Evolutionary conservation across 495 filamentous ascomycete genomes (phyloP).

Genomic region (Apiosordaria backusii): DNA sequence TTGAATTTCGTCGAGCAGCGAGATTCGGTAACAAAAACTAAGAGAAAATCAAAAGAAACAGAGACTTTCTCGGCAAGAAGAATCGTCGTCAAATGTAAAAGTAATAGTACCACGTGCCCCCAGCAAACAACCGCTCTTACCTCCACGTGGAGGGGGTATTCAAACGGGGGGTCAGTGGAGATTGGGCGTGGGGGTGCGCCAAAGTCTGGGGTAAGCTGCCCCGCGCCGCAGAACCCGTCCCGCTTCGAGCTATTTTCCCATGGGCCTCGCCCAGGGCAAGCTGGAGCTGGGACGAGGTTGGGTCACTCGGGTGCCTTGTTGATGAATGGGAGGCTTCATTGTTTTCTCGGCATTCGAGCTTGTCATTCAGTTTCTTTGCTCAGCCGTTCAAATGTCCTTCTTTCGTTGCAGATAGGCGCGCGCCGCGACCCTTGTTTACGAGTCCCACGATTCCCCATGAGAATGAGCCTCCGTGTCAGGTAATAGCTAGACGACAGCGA

Average conservation of each 20-base stretch:
- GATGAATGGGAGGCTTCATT: neutral
- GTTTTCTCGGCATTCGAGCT: neutral
- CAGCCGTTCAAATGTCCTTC: neutral
- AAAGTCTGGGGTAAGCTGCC: slow-evolving; percentile 23
- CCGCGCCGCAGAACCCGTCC: neutral
- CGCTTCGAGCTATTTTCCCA: slow-evolving; percentile 17
- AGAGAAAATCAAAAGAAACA: neutral
- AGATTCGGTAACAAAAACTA: neutral
- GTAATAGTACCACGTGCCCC: neutral
- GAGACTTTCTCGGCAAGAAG: neutral
- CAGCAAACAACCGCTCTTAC: neutral
- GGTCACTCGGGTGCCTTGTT: too few relatives aligned
- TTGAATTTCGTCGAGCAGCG: too few relatives aligned
- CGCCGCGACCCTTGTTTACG: slow-evolving; percentile 6
- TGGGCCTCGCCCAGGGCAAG: neutral
- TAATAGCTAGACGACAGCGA: slow-evolving; percentile 1
- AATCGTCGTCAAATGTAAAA: neutral
- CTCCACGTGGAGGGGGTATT: slow-evolving; percentile 15
- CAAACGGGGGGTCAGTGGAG: slow-evolving; percentile 24
- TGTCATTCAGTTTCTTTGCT: neutral
- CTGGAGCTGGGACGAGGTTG: slow-evolving; percentile 1
- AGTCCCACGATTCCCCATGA: neutral
- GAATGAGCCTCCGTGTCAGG: neutral
- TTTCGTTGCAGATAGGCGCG: slow-evolving; percentile 12
- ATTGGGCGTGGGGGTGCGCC: slow-evolving; percentile 19